These are phyloP conservation scores for Nicotiana tomentosiformis DNA, from an alignment of 257 asterid species.

Conservation along the genomic window DNA sequence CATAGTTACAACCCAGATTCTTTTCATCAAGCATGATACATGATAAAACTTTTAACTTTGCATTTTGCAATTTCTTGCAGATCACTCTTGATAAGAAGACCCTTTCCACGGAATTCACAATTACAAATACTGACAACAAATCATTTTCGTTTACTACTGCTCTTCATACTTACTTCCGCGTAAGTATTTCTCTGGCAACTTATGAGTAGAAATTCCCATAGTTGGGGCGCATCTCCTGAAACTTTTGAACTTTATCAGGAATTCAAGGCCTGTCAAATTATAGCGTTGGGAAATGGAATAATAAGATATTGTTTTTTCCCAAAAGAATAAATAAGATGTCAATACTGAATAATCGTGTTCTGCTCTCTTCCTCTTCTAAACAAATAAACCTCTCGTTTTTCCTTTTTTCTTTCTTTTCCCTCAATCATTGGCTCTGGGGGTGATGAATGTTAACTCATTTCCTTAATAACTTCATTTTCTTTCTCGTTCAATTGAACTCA, in stretches of 20 bases:
- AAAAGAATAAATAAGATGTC: not conserved
- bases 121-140: slow-evolving; percentile 72
- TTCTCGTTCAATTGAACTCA: too few species aligned
- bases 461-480: not conserved
- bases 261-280: not conserved
- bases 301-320: not conserved
- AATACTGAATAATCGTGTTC: not conserved
- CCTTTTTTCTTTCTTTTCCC: not conserved
- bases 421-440: not conserved
- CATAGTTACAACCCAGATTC: not conserved
- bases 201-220: not conserved
- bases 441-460: not conserved
- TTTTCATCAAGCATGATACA: not conserved
- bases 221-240: not conserved
- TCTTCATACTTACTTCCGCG: slow-evolving; percentile 86
- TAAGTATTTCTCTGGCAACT: slow-evolving; percentile 27
- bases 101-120: slow-evolving; percentile 74
- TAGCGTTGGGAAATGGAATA: not conserved
- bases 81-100: slow-evolving; percentile 54
- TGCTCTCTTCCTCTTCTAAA: not conserved
- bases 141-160: slow-evolving; percentile 90
- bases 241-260: not conserved
- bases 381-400: not conserved
- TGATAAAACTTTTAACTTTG: slow-evolving; percentile 3
- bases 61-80: slow-evolving; percentile 38